Evolutionary conservation across 2,329 filamentous ascomycete species (phyloP).

Genomic region (Arthrobotrys sinensis): DNA sequence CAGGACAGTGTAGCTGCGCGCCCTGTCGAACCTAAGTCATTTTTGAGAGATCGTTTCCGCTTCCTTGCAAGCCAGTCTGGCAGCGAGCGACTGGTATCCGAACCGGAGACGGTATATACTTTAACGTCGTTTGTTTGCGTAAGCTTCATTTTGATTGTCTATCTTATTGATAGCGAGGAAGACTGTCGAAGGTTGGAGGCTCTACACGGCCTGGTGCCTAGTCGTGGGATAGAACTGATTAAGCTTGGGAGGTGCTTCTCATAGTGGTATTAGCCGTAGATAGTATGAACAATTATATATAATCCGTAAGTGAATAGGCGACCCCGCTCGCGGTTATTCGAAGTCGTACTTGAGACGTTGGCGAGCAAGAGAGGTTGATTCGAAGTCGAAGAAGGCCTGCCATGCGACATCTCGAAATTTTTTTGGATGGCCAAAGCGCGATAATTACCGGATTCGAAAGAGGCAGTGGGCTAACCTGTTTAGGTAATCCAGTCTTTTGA

Average conservation of each 20-base stretch:
- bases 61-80: slow-evolving; percentile 95
- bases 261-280: slow-evolving; percentile 7
- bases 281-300: not conserved
- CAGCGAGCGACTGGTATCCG: slow-evolving; percentile 86
- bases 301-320: not conserved
- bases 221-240: not conserved
- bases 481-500: not conserved
- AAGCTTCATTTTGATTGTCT: slow-evolving; percentile 77
- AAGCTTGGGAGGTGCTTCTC: slow-evolving; percentile 2
- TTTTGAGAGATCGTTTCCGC: slow-evolving; percentile 90
- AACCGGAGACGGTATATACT: slow-evolving; percentile 95
- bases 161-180: slow-evolving; percentile 1
- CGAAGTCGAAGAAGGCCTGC: not conserved
- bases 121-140: slow-evolving; percentile 85
- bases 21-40: slow-evolving; percentile 72
- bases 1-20: not conserved
- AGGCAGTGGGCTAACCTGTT: not conserved
- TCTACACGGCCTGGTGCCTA: not conserved
- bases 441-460: slow-evolving; percentile 36
- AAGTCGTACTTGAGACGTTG: not conserved
- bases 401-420: slow-evolving; percentile 53
- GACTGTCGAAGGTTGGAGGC: slow-evolving; percentile 11
- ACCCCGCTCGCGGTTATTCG: not conserved
- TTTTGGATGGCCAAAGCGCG: slow-evolving; percentile 42
- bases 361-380: slow-evolving; percentile 15